Base-by-base conservation (phyloP, 108 stramenopile species). In the Fistulifera pelliculosa region DNA sequence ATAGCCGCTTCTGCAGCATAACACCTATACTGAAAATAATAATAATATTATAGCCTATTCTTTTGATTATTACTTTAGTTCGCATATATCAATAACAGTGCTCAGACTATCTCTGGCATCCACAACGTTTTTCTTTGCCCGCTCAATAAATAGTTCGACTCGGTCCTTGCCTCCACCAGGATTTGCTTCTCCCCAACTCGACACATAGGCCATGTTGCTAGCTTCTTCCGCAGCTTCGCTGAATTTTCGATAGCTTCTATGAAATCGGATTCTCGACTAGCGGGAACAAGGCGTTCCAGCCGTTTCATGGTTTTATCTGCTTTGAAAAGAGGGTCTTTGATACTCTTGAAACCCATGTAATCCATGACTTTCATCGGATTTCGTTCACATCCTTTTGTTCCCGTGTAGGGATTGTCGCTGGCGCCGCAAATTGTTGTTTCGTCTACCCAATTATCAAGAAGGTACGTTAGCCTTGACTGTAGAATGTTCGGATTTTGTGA, bases 111-210 rank as follows among this genome's bases (percentile, higher is more conserved):
- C 79, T 43, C 76, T 47, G 22, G 71, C 60, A 0, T 49, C 71
- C 39, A 74, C 60, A 8, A 86, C 85, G 69, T 90, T 79, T 35
- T 77, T 82, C 70, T 70, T 79, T n/a, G 80, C 66, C 23, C 90
- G 79, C 49, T 91, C 90, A 50, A 91, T 85, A 56, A 87, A 91
- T 12, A 80, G 54, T 18, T 67, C 57, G 6, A 91, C 80, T 24
- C 88, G 64, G 70, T 84, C 81, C 31, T 91, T 85, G 49, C 84
- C 84, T 19, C 90, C 90, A 27, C 81, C 81, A 0, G 89, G 89
- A 61, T 91, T 91, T 1, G 89, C 80, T 52, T 91, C 90, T 3
- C 85, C 90, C 90, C 90, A 91, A 64, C 75, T 77, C 10, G 76
- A 78, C 15, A 87, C 62, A 57, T 75, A 91, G 10, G 90, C 90